These are phyloP conservation scores for Striga hermonthica DNA, from an alignment of 305 asterid species.

Conservation along the genomic window DNA sequence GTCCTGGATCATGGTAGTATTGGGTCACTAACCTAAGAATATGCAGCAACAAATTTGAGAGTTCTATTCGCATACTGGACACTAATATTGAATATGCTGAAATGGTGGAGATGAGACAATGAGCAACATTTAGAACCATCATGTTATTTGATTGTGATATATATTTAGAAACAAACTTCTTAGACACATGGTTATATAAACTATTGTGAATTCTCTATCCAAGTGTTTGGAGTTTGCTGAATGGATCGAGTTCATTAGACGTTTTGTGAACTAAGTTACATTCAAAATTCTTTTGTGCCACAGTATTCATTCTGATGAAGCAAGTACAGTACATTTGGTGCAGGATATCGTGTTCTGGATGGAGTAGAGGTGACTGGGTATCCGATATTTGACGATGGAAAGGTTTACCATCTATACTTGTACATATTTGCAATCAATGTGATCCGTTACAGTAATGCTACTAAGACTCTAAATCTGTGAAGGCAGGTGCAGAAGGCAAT, in stretches of 20 bases:
- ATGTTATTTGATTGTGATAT: neutral
- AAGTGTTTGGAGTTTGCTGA: neutral
- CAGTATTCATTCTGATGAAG: conserved; percentile 22
- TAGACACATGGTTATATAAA: neutral
- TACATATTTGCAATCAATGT: conserved; percentile 29
- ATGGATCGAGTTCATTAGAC: conserved; percentile 13
- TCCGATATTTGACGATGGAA: conserved; percentile 70
- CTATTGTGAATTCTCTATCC: neutral
- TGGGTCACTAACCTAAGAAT: too few species aligned
- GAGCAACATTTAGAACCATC: neutral
- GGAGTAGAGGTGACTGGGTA: conserved; percentile 94
- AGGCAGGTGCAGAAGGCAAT: conserved; percentile 99
- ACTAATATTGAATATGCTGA: too few species aligned
- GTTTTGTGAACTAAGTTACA: neutral
- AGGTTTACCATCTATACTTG: conserved; percentile 71
- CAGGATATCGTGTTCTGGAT: conserved; percentile 79
- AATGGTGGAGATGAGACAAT: neutral
- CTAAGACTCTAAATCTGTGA: conserved; percentile 56
- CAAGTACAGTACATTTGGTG: conserved; percentile 33
- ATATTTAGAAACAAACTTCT: neutral
- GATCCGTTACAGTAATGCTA: conserved; percentile 33
- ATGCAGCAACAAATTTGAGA: too few species aligned
- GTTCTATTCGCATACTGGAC: neutral
- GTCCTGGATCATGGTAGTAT: too few species aligned
- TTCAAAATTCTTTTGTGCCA: conserved; percentile 18